Percentiles rank a stretch among this genome's conserved stretches.
Evolutionary conservation across 345 rosid species (phyloP).

Genomic region (Orychophragmus violaceus): DNA sequence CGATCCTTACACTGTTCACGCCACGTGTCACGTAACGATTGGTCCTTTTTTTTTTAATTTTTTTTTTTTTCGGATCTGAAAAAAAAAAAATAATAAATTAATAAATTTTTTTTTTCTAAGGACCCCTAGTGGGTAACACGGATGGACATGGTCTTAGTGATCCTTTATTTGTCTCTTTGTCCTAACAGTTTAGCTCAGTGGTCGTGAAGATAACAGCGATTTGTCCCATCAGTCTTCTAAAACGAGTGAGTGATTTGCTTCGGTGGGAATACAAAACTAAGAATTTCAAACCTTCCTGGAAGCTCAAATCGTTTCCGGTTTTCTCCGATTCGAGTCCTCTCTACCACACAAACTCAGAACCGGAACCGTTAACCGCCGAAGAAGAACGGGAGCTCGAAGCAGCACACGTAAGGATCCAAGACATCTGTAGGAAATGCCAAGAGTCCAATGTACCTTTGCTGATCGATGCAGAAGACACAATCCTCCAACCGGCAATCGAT

Average conservation of each 20-base stretch:
- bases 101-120: no score
- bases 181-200: conserved; percentile 65
- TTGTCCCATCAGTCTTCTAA: conserved; percentile 56
- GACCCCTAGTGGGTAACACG: no score
- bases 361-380: conserved; percentile 52
- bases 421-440: conserved; percentile 50
- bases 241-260: conserved; percentile 63
- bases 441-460: conserved; percentile 49
- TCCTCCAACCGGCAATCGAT: conserved; percentile 80
- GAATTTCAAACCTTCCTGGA: conserved; percentile 67
- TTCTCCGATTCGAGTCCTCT: conserved; percentile 66
- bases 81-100: no score
- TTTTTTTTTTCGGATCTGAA: no score
- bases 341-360: conserved; percentile 59
- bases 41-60: no score
- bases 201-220: conserved; percentile 71
- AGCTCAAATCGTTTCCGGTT: conserved; percentile 49
- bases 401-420: conserved; percentile 44
- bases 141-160: no score
- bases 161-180: no score
- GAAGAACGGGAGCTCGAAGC: conserved; percentile 57
- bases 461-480: conserved; percentile 77
- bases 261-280: conserved; percentile 74
- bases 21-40: no score
- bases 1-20: no score